Base-by-base conservation (phyloP, 805 yeast genomes). In the Nakazawaea pomicola region DNA sequence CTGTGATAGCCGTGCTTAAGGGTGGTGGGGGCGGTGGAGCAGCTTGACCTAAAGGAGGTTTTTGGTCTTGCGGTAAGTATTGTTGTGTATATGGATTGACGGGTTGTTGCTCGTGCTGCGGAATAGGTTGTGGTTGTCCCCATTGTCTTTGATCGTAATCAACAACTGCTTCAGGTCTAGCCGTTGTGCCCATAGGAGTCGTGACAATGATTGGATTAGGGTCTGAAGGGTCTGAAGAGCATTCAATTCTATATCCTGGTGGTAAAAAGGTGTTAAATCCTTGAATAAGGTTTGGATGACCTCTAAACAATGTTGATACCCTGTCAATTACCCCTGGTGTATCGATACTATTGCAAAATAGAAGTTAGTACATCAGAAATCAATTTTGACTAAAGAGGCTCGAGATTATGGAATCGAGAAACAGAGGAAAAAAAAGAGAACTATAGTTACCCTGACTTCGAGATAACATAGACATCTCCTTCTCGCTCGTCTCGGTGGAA, bases 261-360 rank as follows among this genome's bases (percentile, higher is more conserved):
- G 99, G 99, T 50, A 93, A 70, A 58, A 93, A 93, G 1, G 99
- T 91, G 65, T 93, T 93, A 64, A 93, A 95, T 0, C 99, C 99
- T 63, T 93, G 98, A 48, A 93, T 91, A 55, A 93, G 71, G 47
- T 83, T 78, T 1, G 96, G 96, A 61, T 89, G 96, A 11, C 97
- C 98, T 48, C 90, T 77, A 61, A 93, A 93, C 42, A 93, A 67
- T 1, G 84, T 75, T 0, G 96, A 87, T 1, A 93, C 99, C 44
- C 99, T 72, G 60, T 91, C 96, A 57, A 93, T 93, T 21, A 93
- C 99, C 27, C 98, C 99, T 0, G 98, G 99, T 0, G 99, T 93
- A 60, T 93, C 98, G 53, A 93, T 90, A 46, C 80, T 66, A 47
- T 15, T 24, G 14, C 16, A 36, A 29, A 15, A 21, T 17, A 14